Percentiles rank a stretch among this genome's conserved stretches.
Evolutionary conservation across 2,329 filamentous ascomycete species (phyloP).

Genomic region (Microdochium bolleyi): DNA sequence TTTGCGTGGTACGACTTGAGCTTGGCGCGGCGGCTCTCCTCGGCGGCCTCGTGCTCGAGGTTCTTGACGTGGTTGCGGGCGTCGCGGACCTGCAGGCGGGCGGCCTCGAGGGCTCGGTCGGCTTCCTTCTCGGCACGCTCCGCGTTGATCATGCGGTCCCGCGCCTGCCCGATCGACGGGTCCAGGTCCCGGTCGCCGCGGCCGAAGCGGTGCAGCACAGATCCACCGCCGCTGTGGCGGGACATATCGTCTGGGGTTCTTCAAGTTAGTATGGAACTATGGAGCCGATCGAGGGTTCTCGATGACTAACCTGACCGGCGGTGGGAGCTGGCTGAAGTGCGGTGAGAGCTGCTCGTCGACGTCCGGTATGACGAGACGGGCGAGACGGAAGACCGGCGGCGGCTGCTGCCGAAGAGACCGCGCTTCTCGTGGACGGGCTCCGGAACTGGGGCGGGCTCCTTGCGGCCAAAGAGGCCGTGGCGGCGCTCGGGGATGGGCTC

Average conservation of each 20-base stretch:
- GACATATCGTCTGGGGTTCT: slow-evolving; percentile 2
- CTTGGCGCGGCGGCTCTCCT: slow-evolving; percentile 57
- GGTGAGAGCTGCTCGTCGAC: slow-evolving; percentile 13
- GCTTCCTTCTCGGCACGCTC: slow-evolving; percentile 59
- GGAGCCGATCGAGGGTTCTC: too few species aligned
- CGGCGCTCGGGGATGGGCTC: slow-evolving; percentile 24
- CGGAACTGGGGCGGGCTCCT: slow-evolving; percentile 39
- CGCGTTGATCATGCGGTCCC: slow-evolving; percentile 53
- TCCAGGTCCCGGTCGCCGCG: slow-evolving; percentile 43
- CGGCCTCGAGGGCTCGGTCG: slow-evolving; percentile 52
- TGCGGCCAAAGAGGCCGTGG: slow-evolving; percentile 22
- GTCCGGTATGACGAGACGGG: slow-evolving; percentile 9
- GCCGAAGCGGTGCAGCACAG: slow-evolving; percentile 34
- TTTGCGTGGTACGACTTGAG: slow-evolving; percentile 60
- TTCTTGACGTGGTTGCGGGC: slow-evolving; percentile 55
- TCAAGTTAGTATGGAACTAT: too few species aligned
- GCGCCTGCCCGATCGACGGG: slow-evolving; percentile 52
- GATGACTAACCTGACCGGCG: slow-evolving; percentile 1
- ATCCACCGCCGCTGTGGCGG: slow-evolving; percentile 18
- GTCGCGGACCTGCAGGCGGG: slow-evolving; percentile 50
- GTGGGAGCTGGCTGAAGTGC: slow-evolving; percentile 8
- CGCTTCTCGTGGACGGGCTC: slow-evolving; percentile 21
- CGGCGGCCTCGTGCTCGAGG: slow-evolving; percentile 57
- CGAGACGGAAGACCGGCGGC: slow-evolving; percentile 19
- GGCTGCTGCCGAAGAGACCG: slow-evolving; percentile 29